These are phyloP conservation scores for Pestalotiopsis fici DNA, from an alignment of 2,329 filamentous ascomycete species.

Conservation along the genomic window DNA sequence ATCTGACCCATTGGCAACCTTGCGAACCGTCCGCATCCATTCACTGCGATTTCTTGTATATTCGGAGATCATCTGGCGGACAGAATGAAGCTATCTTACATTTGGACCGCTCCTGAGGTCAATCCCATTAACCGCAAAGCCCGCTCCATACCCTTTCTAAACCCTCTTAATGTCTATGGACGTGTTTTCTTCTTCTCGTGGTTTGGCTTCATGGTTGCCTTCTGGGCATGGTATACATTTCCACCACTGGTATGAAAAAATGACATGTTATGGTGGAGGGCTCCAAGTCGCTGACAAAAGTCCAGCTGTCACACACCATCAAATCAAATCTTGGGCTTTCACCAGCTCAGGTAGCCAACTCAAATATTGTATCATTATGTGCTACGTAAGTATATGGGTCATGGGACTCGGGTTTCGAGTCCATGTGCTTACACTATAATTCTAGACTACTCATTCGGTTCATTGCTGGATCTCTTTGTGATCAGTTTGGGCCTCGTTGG, in stretches of 20 bases:
- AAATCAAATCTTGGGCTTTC: constrained; percentile 75
- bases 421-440: not conserved
- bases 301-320: constrained; percentile 71
- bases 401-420: not conserved
- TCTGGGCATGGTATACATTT: constrained; percentile 93
- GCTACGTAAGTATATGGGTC: constrained; percentile 52
- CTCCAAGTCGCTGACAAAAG: not conserved
- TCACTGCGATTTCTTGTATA: not conserved
- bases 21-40: not conserved
- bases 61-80: not conserved
- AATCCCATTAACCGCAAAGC: constrained; percentile 87
- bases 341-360: constrained; percentile 76
- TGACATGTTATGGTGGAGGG: not conserved
- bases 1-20: not conserved
- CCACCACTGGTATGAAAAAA: constrained; percentile 69
- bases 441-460: constrained; percentile 71
- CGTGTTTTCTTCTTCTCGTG: constrained; percentile 83
- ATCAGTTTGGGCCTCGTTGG: constrained; percentile 76
- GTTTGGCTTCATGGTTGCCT: constrained; percentile 60
- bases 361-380: constrained; percentile 81
- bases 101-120: constrained; percentile 65
- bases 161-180: constrained; percentile 77
- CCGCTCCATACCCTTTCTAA: constrained; percentile 75
- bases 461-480: constrained; percentile 80
- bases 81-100: constrained; percentile 36